These are phyloP conservation scores for Musa balbisiana DNA, from an alignment of 202 grass and related monocot species.

Conservation along the genomic window DNA sequence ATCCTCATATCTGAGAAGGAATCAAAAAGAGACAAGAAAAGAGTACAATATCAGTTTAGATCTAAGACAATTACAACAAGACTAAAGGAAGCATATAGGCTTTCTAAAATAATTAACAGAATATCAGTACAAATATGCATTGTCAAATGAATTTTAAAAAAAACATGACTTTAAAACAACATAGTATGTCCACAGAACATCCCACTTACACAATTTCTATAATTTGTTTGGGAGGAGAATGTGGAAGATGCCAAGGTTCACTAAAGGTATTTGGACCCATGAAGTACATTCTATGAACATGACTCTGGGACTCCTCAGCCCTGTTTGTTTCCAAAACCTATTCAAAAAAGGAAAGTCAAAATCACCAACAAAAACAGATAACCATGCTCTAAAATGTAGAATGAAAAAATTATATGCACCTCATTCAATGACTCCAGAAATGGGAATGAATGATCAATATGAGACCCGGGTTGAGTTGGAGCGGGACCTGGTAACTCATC, in stretches of 20 bases:
- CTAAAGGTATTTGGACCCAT: constrained; percentile 99
- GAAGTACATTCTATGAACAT: constrained; percentile 98
- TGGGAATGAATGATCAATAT: constrained; percentile 96
- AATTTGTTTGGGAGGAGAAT: constrained; percentile 83
- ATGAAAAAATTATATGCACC: constrained; percentile 29
- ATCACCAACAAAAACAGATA: constrained; percentile 4
- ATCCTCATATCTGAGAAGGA: constrained; percentile 63
- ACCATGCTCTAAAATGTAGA: background rate
- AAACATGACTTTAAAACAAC: background rate
- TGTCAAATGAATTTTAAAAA: background rate
- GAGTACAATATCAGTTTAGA: background rate
- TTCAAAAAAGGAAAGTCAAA: background rate
- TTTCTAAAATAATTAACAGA: constrained; percentile 13
- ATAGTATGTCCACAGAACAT: background rate
- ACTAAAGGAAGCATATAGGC: background rate
- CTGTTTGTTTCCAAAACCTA: constrained; percentile 86
- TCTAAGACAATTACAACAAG: constrained; percentile 9
- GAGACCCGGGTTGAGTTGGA: constrained; percentile 89
- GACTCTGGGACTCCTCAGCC: constrained; percentile 87
- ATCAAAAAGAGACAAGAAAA: constrained; percentile 11
- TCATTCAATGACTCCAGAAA: constrained; percentile 98
- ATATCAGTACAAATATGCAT: constrained; percentile 3
- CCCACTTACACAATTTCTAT: constrained; percentile 84
- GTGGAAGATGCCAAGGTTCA: constrained; percentile 97
- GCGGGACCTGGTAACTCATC: constrained; percentile 92